Evolutionary conservation across 2,329 filamentous ascomycete species (phyloP), one percentile per base, ranked within the genome.

Genomic region (Diaporthe sp.): DNA sequence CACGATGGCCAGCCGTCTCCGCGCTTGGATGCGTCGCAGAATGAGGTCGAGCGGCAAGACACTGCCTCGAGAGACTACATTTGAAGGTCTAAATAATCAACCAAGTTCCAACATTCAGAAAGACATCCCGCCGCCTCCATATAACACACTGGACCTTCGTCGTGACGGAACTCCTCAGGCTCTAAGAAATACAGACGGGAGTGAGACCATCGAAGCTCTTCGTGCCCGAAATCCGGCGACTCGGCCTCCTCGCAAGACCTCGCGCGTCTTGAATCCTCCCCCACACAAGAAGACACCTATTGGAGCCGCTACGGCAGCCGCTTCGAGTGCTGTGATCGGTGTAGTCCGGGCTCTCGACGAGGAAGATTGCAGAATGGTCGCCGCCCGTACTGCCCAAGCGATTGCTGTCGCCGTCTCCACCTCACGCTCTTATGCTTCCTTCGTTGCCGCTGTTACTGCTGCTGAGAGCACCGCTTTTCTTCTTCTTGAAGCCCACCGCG

Each of bases 321-420:
- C 42, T 15, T 4, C 0, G 5, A 37, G 5, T 6, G 47, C 65
- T 53, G 3, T 28, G 0, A 28, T 10, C 4, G 47, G 65, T 0
- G 5, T 53, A 12, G 3, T 20, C 15, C 47, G 31, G 0, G 65
- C 65, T 22, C 34, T 68, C 1, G 65, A 68, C 15, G 65, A 68
- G 34, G 1, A 15, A 4, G 31, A 55, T 8, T 15, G 13, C 31
- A 53, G 4, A 4, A 53, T 68, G 65, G 47, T 68, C 2, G 65
- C 47, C 1, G 47, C 47, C 0, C 47, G 65, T 20, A 68, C 65
- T 1, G 65, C 65, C 15, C 47, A 68, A 28, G 65, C 22, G 13
- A 68, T 68, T 2, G 22, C 65, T 13, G 47, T 55, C 4, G 65
- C 65, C 53, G 65, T 39, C 8, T 68, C 65, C 3, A 68, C 65